Conservation (phyloP, 306 rosid genomes). For the Pueraria montana region DNA sequence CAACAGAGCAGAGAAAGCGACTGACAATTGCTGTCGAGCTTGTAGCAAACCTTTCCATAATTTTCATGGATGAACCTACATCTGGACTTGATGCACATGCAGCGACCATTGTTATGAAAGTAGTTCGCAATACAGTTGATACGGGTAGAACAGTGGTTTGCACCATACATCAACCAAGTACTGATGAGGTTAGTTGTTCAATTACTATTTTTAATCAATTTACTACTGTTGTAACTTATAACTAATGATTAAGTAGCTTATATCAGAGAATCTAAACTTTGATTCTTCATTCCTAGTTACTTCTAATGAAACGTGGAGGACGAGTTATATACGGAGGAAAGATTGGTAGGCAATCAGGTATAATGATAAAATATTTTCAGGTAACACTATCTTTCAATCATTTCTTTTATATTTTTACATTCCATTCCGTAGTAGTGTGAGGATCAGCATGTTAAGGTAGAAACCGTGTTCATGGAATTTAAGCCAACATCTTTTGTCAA, state of each 20-base stretch:
- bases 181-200: constrained; percentile 71
- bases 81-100: constrained; percentile 93
- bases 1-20: constrained; percentile 90
- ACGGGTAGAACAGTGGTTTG: constrained; percentile 93
- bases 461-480: neutral
- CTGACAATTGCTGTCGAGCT: constrained; percentile 89
- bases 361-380: constrained; percentile 83
- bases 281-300: constrained; percentile 62
- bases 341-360: constrained; percentile 75
- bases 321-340: constrained; percentile 81
- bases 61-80: constrained; percentile 94
- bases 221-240: neutral
- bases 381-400: constrained; percentile 50
- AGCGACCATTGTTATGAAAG: constrained; percentile 88
- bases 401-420: constrained; percentile 13
- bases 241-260: constrained; percentile 27
- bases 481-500: neutral
- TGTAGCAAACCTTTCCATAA: constrained; percentile 88
- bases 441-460: neutral
- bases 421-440: constrained; percentile 14
- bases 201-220: neutral
- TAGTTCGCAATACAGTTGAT: constrained; percentile 88
- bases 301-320: constrained; percentile 92
- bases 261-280: constrained; percentile 31
- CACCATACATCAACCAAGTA: constrained; percentile 90